phyloP scores from a whole-genome alignment of 495 filamentous ascomycete genomes.

The Tetracladium marchalianum region DNA sequence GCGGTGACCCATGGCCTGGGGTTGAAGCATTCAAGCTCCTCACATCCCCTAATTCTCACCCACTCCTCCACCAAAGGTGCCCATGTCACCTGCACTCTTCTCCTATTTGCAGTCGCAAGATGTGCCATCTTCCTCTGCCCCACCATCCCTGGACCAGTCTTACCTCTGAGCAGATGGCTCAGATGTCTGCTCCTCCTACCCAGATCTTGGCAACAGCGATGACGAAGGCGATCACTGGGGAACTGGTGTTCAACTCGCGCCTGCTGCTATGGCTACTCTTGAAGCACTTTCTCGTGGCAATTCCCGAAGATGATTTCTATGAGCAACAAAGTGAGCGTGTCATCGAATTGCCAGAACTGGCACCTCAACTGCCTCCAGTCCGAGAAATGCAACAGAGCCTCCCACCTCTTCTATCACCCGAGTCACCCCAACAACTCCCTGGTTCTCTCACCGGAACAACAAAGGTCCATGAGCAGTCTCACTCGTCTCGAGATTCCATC shows the following conservation, averaged over 20 bases:
- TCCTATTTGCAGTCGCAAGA: slow-evolving; percentile 50
- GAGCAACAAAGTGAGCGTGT: slow-evolving; percentile 42
- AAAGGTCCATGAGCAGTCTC: slow-evolving; percentile 39
- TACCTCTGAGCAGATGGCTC: slow-evolving; percentile 73
- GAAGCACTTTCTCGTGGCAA: slow-evolving; percentile 56
- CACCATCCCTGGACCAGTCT: slow-evolving; percentile 81
- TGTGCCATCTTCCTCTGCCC: slow-evolving; percentile 64
- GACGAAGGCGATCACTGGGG: slow-evolving; percentile 45
- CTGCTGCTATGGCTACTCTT: slow-evolving; percentile 67
- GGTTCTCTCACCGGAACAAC: slow-evolving; percentile 30
- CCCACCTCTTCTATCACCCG: slow-evolving; percentile 17
- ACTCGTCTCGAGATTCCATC: slow-evolving; percentile 75
- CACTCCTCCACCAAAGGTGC: slow-evolving; percentile 65
- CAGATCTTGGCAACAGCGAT: slow-evolving; percentile 48
- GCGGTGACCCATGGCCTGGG: too few relatives aligned
- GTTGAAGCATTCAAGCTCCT: slow-evolving; percentile 37
- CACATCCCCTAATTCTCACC: slow-evolving; percentile 67
- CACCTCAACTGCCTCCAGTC: slow-evolving; percentile 2
- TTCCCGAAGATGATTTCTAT: slow-evolving; percentile 26
- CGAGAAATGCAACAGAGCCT: slow-evolving; percentile 23
- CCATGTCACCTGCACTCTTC: slow-evolving; percentile 65
- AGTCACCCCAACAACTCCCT: slow-evolving; percentile 23
- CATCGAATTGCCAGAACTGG: slow-evolving; percentile 29
- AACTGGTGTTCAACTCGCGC: slow-evolving; percentile 61
- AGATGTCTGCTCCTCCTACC: slow-evolving; percentile 74